phyloP scores from a whole-genome alignment of 1,284 basidiomycete species.

The Puccinia polysora region DNA sequence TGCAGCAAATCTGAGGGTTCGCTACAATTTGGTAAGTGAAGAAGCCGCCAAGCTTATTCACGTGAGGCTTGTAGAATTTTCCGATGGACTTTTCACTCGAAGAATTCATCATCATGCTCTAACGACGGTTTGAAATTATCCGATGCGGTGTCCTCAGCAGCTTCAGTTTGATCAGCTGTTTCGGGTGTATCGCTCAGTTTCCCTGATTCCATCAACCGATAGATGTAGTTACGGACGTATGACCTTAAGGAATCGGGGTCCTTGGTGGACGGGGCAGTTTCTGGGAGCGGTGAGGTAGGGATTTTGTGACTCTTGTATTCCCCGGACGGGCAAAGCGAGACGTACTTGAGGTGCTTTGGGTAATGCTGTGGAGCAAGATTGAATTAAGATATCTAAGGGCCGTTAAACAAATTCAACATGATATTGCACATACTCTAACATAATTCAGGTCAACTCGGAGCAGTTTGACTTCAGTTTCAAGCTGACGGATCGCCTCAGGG shows the following conservation, averaged over 20 bases:
- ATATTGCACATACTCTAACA: conserved; percentile 13
- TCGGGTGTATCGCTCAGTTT: conserved; percentile 15
- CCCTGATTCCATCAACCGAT: conserved; percentile 21
- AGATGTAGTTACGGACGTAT: conserved; percentile 31
- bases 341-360: conserved; percentile 42
- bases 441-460: conserved; percentile 40
- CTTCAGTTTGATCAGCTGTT: not conserved
- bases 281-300: conserved; percentile 4
- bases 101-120: conserved; percentile 18
- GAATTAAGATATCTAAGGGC: not conserved
- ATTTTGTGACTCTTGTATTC: conserved; percentile 21
- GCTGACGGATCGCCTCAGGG: not conserved
- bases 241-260: conserved; percentile 27
- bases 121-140: not conserved
- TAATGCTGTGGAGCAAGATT: conserved; percentile 11
- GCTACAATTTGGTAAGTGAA: too few relatives aligned
- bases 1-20: too few relatives aligned
- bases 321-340: conserved; percentile 40
- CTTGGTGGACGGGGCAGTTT: conserved; percentile 24
- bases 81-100: conserved; percentile 8
- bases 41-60: too few relatives aligned
- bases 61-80: too few relatives aligned
- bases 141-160: not conserved
- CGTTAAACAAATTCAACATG: too few relatives aligned
- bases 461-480: conserved; percentile 15